phyloP scores from a whole-genome alignment of 2,329 filamentous ascomycete species.

The Colletotrichum falcatum region DNA sequence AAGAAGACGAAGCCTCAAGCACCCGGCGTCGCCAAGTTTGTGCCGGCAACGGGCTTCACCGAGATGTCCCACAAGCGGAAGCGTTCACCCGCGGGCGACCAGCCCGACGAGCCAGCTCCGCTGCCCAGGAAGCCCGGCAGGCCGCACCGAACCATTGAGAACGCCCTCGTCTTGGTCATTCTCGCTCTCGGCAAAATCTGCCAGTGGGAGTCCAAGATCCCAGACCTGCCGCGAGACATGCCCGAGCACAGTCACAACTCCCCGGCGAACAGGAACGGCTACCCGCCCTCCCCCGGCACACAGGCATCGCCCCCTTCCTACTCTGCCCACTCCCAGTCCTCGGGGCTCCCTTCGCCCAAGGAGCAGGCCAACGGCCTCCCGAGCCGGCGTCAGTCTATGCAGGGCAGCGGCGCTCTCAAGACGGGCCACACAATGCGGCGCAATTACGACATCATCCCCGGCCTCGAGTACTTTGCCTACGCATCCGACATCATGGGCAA shows the following conservation, averaged over 20 bases:
- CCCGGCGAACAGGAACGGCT: slow-evolving; percentile 59
- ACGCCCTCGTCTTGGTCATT: slow-evolving; percentile 84
- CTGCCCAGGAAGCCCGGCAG: slow-evolving; percentile 55
- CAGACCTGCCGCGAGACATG: slow-evolving; percentile 57
- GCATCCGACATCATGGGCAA: slow-evolving; percentile 89
- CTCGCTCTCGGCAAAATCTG: slow-evolving; percentile 91
- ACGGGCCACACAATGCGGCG: slow-evolving; percentile 50
- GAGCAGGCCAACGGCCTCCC: slow-evolving; percentile 58
- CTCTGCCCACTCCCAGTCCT: slow-evolving; percentile 59
- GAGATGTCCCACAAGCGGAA: slow-evolving; percentile 62
- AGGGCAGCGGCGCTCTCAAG: slow-evolving; percentile 51
- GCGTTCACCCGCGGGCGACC: slow-evolving; percentile 57
- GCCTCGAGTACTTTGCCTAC: slow-evolving; percentile 88
- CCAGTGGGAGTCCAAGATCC: slow-evolving; percentile 63
- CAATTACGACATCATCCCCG: slow-evolving; percentile 89
- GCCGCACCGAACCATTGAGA: slow-evolving; percentile 77
- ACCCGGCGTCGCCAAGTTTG: slow-evolving; percentile 48
- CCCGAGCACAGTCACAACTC: slow-evolving; percentile 54
- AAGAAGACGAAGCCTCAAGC: slow-evolving; percentile 32
- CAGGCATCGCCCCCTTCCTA: slow-evolving; percentile 66
- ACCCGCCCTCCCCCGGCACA: slow-evolving; percentile 60
- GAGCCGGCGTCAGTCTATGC: slow-evolving; percentile 65
- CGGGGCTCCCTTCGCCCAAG: slow-evolving; percentile 64
- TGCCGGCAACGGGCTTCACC: slow-evolving; percentile 34
- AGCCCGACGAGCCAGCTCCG: slow-evolving; percentile 19